phyloP scores from a whole-genome alignment of 2,329 filamentous ascomycete species.

The Leptographium radiaticola region DNA sequence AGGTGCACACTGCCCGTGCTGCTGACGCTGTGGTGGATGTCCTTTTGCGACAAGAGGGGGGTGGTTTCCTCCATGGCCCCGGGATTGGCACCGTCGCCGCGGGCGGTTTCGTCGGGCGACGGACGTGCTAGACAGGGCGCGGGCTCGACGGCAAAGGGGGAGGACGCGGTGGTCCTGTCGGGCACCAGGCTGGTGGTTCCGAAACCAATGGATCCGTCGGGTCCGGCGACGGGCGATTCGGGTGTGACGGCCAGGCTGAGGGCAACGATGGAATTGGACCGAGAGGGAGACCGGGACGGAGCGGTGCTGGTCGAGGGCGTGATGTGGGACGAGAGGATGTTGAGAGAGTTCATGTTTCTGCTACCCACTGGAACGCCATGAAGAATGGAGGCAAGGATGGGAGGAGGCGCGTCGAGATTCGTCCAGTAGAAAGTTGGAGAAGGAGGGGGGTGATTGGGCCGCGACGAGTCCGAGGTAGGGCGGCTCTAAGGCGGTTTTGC shows the following conservation, averaged over 20 bases:
- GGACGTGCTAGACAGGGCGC: neutral
- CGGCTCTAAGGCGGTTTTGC: neutral
- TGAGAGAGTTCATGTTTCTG: constrained; percentile 81
- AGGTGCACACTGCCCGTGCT: constrained; percentile 18
- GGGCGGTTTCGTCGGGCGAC: neutral
- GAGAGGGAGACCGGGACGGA: constrained; percentile 40
- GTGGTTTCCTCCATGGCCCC: constrained; percentile 48
- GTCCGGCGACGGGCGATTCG: constrained; percentile 25
- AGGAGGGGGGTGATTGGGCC: too few relatives aligned
- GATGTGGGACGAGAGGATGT: constrained; percentile 80
- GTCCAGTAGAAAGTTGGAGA: too few relatives aligned
- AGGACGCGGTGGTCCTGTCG: neutral
- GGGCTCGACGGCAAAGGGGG: neutral
- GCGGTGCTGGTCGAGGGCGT: constrained; percentile 48
- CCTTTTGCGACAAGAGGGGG: constrained; percentile 39
- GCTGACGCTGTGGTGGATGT: constrained; percentile 10
- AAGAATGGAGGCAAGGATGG: constrained; percentile 11
- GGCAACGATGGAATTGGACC: constrained; percentile 47
- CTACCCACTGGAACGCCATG: constrained; percentile 38
- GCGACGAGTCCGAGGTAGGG: neutral
- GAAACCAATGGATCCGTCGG: constrained; percentile 18
- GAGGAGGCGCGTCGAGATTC: neutral
- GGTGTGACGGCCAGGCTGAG: constrained; percentile 33
- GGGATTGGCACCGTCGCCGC: constrained; percentile 7
- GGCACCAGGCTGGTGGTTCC: constrained; percentile 19